Conservation (phyloP, 345 rosid species). For the Eucalyptus pauciflora region DNA sequence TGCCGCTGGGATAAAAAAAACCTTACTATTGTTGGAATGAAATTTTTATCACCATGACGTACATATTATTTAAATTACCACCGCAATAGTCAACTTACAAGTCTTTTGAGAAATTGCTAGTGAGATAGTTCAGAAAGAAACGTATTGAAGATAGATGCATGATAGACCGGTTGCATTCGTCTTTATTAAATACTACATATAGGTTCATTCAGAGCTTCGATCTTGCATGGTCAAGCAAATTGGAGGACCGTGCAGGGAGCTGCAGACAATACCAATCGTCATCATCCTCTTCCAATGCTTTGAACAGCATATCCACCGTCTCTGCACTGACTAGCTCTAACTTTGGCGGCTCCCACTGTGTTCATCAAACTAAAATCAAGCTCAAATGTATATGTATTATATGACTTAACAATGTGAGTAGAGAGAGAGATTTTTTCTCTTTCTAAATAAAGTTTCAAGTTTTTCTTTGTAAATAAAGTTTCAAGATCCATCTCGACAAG, state of each 20-base stretch:
- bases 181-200: no score
- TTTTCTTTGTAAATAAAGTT: neutral
- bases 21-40: neutral
- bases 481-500: neutral
- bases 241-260: neutral
- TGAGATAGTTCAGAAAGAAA: no score
- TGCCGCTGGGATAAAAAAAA: neutral
- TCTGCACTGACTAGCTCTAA: neutral
- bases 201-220: no score
- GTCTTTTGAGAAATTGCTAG: no score
- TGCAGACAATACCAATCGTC: neutral
- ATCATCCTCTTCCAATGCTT: neutral
- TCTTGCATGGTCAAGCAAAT: neutral
- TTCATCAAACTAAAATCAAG: neutral
- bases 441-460: neutral
- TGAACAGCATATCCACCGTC: neutral
- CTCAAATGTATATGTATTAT: no score
- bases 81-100: no score
- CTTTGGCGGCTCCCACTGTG: neutral
- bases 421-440: neutral
- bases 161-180: no score
- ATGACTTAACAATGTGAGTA: neutral
- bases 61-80: no score
- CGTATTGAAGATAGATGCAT: no score
- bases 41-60: no score